phyloP scores from a whole-genome alignment of 2,329 filamentous ascomycete species.

The Ceratocystis destructans region DNA sequence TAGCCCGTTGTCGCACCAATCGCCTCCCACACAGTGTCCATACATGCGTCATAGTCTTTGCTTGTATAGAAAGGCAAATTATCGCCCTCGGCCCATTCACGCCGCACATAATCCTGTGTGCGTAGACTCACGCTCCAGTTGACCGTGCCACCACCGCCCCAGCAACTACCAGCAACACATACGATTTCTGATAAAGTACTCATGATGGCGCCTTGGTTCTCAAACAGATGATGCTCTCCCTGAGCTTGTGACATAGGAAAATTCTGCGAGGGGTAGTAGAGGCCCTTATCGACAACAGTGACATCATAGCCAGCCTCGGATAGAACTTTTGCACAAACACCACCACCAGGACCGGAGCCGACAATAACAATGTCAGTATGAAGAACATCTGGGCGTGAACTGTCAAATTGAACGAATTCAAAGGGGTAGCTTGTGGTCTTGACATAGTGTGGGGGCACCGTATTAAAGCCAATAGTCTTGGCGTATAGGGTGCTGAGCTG shows the following conservation, averaged over 20 bases:
- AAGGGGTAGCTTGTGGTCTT: slow-evolving; percentile 41
- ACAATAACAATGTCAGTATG: slow-evolving; percentile 61
- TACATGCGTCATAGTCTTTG: slow-evolving; percentile 57
- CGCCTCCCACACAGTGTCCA: slow-evolving; percentile 64
- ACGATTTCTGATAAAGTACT: slow-evolving; percentile 44
- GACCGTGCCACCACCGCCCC: slow-evolving; percentile 75
- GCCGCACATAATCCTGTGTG: slow-evolving; percentile 61
- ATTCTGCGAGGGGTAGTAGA: slow-evolving; percentile 57
- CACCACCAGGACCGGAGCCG: slow-evolving; percentile 76
- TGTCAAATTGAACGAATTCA: slow-evolving; percentile 45
- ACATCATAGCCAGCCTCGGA: slow-evolving; percentile 63
- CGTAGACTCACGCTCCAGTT: slow-evolving; percentile 63
- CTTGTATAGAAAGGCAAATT: slow-evolving; percentile 63
- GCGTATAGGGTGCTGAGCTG: slow-evolving; percentile 42
- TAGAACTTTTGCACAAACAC: slow-evolving; percentile 65
- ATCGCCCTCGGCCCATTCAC: slow-evolving; percentile 59
- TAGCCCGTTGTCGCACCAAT: slow-evolving; percentile 59
- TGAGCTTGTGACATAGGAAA: slow-evolving; percentile 59
- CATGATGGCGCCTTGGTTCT: slow-evolving; percentile 46
- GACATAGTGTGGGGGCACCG: slow-evolving; percentile 38
- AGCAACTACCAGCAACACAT: slow-evolving; percentile 55
- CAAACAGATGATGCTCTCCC: slow-evolving; percentile 51
- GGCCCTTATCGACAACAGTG: slow-evolving; percentile 69
- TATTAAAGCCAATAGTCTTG: slow-evolving; percentile 43
- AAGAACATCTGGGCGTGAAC: neutral